Conservation (phyloP, 2,329 filamentous ascomycete species). For the Fusarium sp. region DNA sequence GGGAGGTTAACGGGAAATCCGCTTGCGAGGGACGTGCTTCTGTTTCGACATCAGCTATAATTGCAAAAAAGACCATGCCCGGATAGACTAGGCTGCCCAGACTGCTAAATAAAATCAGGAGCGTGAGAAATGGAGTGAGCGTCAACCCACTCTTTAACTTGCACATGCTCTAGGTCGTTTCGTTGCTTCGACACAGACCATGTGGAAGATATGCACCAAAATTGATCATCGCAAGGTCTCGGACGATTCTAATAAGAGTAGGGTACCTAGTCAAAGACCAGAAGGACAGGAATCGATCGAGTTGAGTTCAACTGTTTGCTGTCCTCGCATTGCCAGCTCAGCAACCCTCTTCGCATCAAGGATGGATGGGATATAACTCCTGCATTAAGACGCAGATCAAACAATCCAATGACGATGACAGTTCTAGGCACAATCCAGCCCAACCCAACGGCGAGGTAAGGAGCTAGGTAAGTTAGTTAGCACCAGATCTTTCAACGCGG, state of each 20-base stretch:
- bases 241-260: neutral
- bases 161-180: conserved; percentile 22
- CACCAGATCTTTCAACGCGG: neutral
- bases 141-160: conserved; percentile 23
- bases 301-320: conserved; percentile 4
- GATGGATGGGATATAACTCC: conserved; percentile 31
- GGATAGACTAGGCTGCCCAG: neutral
- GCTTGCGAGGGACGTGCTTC: conserved; percentile 35
- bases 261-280: neutral
- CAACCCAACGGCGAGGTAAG: neutral
- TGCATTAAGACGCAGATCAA: conserved; percentile 29
- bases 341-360: conserved; percentile 16
- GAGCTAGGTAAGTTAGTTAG: conserved; percentile 5
- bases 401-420: conserved; percentile 22
- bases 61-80: conserved; percentile 11
- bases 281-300: neutral
- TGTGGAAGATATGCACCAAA: neutral
- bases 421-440: neutral
- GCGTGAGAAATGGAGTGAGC: conserved; percentile 21
- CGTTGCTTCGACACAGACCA: conserved; percentile 23
- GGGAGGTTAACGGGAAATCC: conserved; percentile 30
- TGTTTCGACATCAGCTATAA: conserved; percentile 45
- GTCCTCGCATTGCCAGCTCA: conserved; percentile 38
- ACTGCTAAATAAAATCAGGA: conserved; percentile 20
- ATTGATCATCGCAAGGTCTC: conserved; percentile 5